Evolutionary conservation across 192 early-diverging fungal species (phyloP).

Genomic region (Umbelopsis sp.): DNA sequence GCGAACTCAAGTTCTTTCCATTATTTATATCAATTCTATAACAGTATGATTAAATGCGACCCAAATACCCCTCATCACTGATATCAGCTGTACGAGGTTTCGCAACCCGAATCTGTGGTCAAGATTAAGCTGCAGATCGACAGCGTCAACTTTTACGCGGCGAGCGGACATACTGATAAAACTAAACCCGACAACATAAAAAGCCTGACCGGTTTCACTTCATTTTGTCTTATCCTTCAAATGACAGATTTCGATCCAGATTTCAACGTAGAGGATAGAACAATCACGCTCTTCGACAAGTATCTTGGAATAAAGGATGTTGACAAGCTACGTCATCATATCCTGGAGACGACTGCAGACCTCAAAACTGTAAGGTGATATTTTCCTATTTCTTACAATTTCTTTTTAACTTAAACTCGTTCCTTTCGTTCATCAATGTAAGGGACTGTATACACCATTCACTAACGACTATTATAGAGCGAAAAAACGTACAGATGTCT

Average conservation of each 20-base stretch:
- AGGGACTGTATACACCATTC: too few relatives aligned
- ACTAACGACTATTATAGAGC: not conserved
- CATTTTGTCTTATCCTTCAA: not conserved
- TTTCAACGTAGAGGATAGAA: not conserved
- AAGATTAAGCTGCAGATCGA: not conserved
- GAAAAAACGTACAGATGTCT: not conserved
- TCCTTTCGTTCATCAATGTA: not conserved
- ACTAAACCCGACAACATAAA: not conserved
- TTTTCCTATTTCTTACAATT: not conserved
- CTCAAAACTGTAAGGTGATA: not conserved
- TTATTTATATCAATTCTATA: not conserved
- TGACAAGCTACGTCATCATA: not conserved
- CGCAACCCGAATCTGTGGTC: not conserved
- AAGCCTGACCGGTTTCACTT: not conserved
- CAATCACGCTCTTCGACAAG: not conserved
- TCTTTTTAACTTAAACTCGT: not conserved
- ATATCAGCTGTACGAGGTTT: not conserved
- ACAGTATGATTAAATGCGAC: not conserved
- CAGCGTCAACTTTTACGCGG: not conserved
- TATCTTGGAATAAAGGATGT: slow-evolving; percentile 4
- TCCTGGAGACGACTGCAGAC: not conserved
- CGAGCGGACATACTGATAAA: not conserved
- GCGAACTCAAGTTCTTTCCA: not conserved
- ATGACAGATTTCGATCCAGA: not conserved
- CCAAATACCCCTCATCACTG: not conserved